Percentiles rank a stretch among this genome's conserved stretches.
phyloP scores from a whole-genome alignment of 805 yeast genomes.

The Blastobotrys chiropterorum region DNA sequence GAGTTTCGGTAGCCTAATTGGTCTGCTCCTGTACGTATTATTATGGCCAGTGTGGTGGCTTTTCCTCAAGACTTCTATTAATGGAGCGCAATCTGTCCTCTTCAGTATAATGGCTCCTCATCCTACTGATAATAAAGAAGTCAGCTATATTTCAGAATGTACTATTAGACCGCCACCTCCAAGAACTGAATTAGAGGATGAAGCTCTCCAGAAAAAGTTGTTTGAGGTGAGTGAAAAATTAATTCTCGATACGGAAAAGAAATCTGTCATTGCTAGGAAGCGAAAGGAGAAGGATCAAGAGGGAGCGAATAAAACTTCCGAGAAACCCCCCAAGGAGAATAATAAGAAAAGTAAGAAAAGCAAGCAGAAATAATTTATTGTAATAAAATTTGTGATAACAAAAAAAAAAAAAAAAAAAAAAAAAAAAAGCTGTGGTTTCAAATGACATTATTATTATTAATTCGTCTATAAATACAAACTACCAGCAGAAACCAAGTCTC shows the following conservation, averaged over 20 bases:
- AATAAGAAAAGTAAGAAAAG: slow-evolving; percentile 6
- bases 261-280: slow-evolving; percentile 63
- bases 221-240: slow-evolving; percentile 49
- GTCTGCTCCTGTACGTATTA: slow-evolving; percentile 57
- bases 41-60: slow-evolving; percentile 81
- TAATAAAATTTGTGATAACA: too few relatives aligned
- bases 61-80: slow-evolving; percentile 62
- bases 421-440: too few relatives aligned
- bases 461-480: slow-evolving; percentile 61
- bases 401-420: neutral
- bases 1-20: slow-evolving; percentile 66
- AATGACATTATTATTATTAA: neutral
- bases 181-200: slow-evolving; percentile 59
- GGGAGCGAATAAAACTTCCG: neutral
- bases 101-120: slow-evolving; percentile 70
- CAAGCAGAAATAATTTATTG: neutral
- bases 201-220: slow-evolving; percentile 51
- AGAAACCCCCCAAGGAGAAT: slow-evolving; percentile 10
- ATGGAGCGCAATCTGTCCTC: slow-evolving; percentile 75
- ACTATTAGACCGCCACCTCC: slow-evolving; percentile 40
- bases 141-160: slow-evolving; percentile 71
- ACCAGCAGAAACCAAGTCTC: slow-evolving; percentile 96
- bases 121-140: slow-evolving; percentile 55
- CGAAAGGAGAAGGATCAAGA: slow-evolving; percentile 23
- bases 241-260: slow-evolving; percentile 59